These are phyloP conservation scores for Tillandsia fasciculata DNA, from an alignment of 176 grass and related monocot genomes.

Conservation along the genomic window DNA sequence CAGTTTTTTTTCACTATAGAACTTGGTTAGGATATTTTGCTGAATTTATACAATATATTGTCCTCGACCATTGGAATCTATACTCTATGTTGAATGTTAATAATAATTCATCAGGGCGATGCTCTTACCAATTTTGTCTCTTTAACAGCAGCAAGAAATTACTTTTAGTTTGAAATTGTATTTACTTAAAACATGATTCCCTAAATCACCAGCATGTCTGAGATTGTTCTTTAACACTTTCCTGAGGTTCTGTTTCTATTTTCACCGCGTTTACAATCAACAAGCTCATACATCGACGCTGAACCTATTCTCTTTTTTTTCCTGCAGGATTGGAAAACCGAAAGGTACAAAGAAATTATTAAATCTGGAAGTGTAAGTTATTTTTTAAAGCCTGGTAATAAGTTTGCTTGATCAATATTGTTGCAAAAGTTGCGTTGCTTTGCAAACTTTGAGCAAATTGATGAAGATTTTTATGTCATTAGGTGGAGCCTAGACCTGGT, in stretches of 20 bases:
- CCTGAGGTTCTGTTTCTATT: background rate
- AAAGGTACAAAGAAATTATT: constrained; percentile 94
- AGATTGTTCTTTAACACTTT: background rate
- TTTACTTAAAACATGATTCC: background rate
- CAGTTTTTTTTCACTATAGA: background rate
- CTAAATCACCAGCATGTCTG: background rate
- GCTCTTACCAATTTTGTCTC: background rate
- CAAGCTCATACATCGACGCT: background rate
- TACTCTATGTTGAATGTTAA: background rate
- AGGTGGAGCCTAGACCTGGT: constrained; percentile 82
- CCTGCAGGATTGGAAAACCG: constrained; percentile 95
- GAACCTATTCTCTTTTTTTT: background rate
- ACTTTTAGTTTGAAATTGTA: background rate
- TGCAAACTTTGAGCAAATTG: constrained; percentile 8
- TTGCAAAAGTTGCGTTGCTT: background rate
- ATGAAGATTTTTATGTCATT: constrained; percentile 12
- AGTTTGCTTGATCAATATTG: background rate
- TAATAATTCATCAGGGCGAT: background rate
- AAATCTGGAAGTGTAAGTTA: constrained; percentile 85
- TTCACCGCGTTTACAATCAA: background rate
- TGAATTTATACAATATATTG: background rate
- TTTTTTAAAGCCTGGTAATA: background rate
- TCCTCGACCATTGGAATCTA: background rate
- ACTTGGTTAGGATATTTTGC: too few relatives aligned
- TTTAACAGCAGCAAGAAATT: background rate